Conservation (phyloP, 306 rosid genomes). For the Citrullus amarus region DNA sequence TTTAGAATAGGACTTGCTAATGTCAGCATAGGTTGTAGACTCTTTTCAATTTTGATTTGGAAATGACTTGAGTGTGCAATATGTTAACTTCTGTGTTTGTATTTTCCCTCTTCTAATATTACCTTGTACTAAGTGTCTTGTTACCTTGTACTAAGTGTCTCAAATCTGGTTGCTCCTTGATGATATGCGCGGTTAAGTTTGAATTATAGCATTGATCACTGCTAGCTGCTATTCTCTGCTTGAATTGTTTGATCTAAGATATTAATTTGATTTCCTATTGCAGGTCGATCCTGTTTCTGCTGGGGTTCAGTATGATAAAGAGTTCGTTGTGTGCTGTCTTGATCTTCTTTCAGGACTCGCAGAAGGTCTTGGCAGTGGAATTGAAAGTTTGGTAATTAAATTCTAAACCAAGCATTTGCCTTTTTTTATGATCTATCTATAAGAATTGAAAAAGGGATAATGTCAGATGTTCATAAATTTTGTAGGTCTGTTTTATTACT, state of each 20-base stretch:
- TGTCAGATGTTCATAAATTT: not conserved
- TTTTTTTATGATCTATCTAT: not conserved
- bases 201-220: not conserved
- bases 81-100: slow-evolving; percentile 1
- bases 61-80: not conserved
- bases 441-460: not conserved
- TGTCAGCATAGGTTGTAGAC: not conserved
- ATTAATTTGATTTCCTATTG: slow-evolving; percentile 23
- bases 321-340: slow-evolving; percentile 88
- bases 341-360: slow-evolving; percentile 97
- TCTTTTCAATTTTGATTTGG: not conserved
- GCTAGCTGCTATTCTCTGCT: not conserved
- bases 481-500: not conserved
- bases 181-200: not conserved
- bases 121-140: not conserved
- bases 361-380: slow-evolving; percentile 98
- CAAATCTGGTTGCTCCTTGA: not conserved
- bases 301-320: slow-evolving; percentile 86
- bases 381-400: slow-evolving; percentile 82
- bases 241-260: not conserved
- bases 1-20: not conserved
- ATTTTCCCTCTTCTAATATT: not conserved
- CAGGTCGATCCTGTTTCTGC: slow-evolving; percentile 75
- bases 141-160: not conserved
- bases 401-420: not conserved